Evolutionary conservation across 176 grass and related monocot genomes (phyloP), one percentile per base, ranked within the genome.

Genomic region (Elymus sibiricus): DNA sequence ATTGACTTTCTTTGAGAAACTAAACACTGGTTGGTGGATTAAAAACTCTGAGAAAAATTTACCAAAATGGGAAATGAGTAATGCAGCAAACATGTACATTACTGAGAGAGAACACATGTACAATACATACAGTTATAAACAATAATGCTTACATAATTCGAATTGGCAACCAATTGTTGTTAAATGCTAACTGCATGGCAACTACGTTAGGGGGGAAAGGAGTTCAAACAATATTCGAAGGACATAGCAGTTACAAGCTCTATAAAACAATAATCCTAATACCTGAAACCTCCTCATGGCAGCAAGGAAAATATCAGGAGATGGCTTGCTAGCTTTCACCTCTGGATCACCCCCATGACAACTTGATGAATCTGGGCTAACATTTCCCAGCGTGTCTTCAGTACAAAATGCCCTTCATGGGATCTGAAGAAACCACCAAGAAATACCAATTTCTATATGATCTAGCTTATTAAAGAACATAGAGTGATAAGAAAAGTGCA

Each of bases 231-330:
- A 39, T 46, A 66, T 39, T 71, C 76, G 31, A 44, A 55, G 37
- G 39, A 84, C 38, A 64, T 77, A 40, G 21, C 16, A 38, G 21
- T 76, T 42, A 61, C 19, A 49, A 19, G 29, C 40, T 15, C 56
- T 77, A 0, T 24, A 21, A 43, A 63, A 75, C 29, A 53, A 44
- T 27, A 4, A 67, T 76, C 15, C n/a, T 55, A 66, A 78, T 90
- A 94, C 93, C 87, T 98, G 83, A 64, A 94, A 98, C 84, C 91
- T 86, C 72, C 84, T 93, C 78, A 90, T 85, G 66, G 93, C 93
- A 82, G 91, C 86, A 81, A 95, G 91, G 79, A 98, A 98, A 84
- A 98, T 80, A 83, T 95, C 91, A 79, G 93, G 95, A 90, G 93
- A 93, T 78, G 95, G 93, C 76, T 98, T 98, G 35, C 91, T 91